Evolutionary conservation across 2,329 filamentous ascomycete species (phyloP), one percentile per base, ranked within the genome.

Genomic region (Chaetomium strumarium): DNA sequence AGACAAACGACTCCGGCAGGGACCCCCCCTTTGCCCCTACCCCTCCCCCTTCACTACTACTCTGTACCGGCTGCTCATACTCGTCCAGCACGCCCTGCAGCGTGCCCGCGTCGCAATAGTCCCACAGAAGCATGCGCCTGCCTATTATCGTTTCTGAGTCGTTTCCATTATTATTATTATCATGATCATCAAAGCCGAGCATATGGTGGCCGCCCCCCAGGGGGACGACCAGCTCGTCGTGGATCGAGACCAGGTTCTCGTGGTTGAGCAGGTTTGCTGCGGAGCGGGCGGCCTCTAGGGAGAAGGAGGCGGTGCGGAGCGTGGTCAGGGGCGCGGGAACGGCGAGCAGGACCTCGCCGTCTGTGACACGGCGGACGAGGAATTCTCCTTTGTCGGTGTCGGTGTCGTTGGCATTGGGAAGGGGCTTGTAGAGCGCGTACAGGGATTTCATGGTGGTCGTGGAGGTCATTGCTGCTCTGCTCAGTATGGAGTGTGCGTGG

Each of bases 1-100:
- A 82, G 56, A 77, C 77, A 12, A 81, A 66, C 2, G 70, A 68
- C 58, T 81, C 78, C 0, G 77, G 77, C 12, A 79, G 61, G 56
- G 75, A 76, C 12, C 61, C 63, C 5, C 50, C 38, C 2, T 50
- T 7, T 11, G 2, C 19, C 9, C 9, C 19, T 7, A 13, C 43
- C 1, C 3, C 11, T 8, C 5, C 33, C 7, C 16, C 16, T 6
- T 16, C 13, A 7, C 24, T 24, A 7, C 24, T 24, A 24, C 7
- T 24, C 24, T 24, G 24, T 24, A 7, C 7, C 24, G 2, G 31
- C 37, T 31, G 43, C 31, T 34, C 50, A 12, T 50, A 51, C 14
- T 48, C 36, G 14, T 65, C 60, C 2, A 65, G 42, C 11, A 80
- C 58, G 30, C 68, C 68, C 20, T 68, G 67, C 34, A 81, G 69